Conservation (phyloP, 805 yeast species). For the Cyberlindnera maclurae region DNA sequence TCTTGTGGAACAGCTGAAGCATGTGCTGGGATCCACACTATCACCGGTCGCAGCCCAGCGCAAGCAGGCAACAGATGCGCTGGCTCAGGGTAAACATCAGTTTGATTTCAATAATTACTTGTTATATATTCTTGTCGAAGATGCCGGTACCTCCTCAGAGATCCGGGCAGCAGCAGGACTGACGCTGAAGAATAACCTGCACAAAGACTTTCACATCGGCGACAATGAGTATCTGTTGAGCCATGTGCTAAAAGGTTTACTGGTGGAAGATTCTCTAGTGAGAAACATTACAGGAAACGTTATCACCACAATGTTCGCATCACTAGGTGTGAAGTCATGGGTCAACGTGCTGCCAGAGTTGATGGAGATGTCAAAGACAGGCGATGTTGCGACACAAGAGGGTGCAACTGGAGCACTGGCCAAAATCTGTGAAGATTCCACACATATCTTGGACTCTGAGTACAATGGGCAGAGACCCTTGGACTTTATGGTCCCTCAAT, state of each 20-base stretch:
- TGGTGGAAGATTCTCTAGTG: slow-evolving; percentile 51
- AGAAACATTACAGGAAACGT: slow-evolving; percentile 89
- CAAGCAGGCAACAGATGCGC: slow-evolving; percentile 62
- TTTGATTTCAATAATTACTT: slow-evolving; percentile 81
- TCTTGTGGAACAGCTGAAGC: slow-evolving; percentile 55
- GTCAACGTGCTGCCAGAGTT: slow-evolving; percentile 66
- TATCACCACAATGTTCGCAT: slow-evolving; percentile 69
- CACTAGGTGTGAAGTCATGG: slow-evolving; percentile 66
- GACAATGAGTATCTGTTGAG: slow-evolving; percentile 28
- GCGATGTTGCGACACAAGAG: slow-evolving; percentile 38
- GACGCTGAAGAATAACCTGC: slow-evolving; percentile 69
- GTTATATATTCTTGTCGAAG: slow-evolving; percentile 58
- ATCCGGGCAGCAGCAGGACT: slow-evolving; percentile 87
- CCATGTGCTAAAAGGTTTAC: slow-evolving; percentile 39
- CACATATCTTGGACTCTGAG: slow-evolving; percentile 54
- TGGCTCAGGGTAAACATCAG: slow-evolving; percentile 59
- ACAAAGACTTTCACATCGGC: slow-evolving; percentile 29
- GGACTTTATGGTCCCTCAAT: slow-evolving; percentile 56
- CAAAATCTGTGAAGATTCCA: slow-evolving; percentile 88
- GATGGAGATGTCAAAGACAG: slow-evolving; percentile 48
- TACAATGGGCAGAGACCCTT: slow-evolving; percentile 63
- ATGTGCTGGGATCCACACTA: slow-evolving; percentile 64
- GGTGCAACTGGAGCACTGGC: slow-evolving; percentile 78
- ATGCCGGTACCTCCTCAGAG: slow-evolving; percentile 37
- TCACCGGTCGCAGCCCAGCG: slow-evolving; percentile 52